phyloP scores from a whole-genome alignment of 1,284 basidiomycete genomes.

The Pseudozyma tsukubaensis region DNA sequence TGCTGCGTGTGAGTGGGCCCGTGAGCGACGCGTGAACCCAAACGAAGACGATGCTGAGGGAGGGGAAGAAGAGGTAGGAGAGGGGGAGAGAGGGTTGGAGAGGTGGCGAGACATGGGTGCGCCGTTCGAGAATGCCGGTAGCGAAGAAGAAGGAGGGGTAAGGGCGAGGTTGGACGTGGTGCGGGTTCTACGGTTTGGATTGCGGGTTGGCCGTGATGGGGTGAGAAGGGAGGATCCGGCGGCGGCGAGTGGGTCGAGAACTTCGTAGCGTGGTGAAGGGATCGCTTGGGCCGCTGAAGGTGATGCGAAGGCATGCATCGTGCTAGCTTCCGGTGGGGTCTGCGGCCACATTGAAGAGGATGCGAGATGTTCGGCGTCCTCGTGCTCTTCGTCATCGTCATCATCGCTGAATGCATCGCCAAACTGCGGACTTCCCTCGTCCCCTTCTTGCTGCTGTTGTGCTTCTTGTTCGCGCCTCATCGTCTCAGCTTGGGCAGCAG shows the following conservation, averaged over 20 bases:
- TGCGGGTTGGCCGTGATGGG: constrained; percentile 14
- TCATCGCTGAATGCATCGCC: not conserved
- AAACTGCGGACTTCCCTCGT: not conserved
- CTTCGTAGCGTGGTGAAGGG: constrained; percentile 33
- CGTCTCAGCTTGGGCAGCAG: constrained; percentile 11
- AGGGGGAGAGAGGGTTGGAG: constrained; percentile 23
- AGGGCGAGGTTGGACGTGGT: not conserved
- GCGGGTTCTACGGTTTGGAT: not conserved
- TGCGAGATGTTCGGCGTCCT: constrained; percentile 7
- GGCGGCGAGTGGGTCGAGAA: constrained; percentile 13
- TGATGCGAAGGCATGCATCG: not conserved
- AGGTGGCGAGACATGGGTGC: constrained; percentile 26
- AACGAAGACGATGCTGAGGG: not conserved
- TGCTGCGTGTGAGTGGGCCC: constrained; percentile 18
- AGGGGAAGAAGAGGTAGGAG: constrained; percentile 1
- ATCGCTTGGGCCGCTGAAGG: constrained; percentile 5
- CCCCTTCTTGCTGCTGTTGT: not conserved
- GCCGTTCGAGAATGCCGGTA: constrained; percentile 24
- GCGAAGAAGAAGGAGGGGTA: not conserved
- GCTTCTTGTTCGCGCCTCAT: constrained; percentile 2
- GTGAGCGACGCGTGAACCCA: constrained; percentile 6
- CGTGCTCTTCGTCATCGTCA: constrained; percentile 2
- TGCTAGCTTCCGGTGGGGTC: constrained; percentile 3
- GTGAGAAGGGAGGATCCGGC: not conserved
- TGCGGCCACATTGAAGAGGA: not conserved